Percentiles rank a stretch among this genome's conserved stretches.
These are phyloP conservation scores for Aphanomyces stellatus DNA, from an alignment of 352 stramenopile species.

Conservation along the genomic window DNA sequence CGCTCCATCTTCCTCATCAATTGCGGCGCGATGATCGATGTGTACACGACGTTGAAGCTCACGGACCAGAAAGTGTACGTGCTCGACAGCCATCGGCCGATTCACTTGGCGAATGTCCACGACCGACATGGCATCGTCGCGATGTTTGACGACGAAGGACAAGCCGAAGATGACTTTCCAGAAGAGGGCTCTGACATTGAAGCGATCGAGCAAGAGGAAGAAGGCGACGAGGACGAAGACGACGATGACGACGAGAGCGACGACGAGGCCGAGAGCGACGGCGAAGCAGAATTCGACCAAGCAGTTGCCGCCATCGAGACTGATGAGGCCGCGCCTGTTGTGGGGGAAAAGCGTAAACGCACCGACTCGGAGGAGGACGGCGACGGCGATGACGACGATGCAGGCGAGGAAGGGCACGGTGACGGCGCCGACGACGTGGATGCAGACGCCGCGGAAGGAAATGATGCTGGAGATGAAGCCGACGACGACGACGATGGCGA, in stretches of 20 bases:
- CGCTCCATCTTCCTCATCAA: conserved; percentile 91
- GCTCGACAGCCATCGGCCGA: conserved; percentile 91
- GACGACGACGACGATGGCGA: conserved; percentile 24
- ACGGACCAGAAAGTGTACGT: conserved; percentile 85
- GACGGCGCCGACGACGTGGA: conserved; percentile 23
- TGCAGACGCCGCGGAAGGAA: conserved; percentile 22
- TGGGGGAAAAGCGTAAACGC: conserved; percentile 33
- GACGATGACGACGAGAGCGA: conserved; percentile 53
- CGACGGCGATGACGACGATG: conserved; percentile 23
- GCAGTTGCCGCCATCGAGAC: conserved; percentile 15
- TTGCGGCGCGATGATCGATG: conserved; percentile 90
- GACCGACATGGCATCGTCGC: conserved; percentile 66
- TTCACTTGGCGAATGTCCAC: conserved; percentile 97
- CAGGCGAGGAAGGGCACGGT: not conserved
- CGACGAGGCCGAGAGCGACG: conserved; percentile 34
- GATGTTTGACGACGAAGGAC: conserved; percentile 71
- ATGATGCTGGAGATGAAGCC: conserved; percentile 8
- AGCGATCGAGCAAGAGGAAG: conserved; percentile 46
- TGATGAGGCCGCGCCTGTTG: not conserved
- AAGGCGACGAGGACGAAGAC: conserved; percentile 50
- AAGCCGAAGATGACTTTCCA: conserved; percentile 62
- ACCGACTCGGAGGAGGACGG: conserved; percentile 32
- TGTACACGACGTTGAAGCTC: conserved; percentile 75
- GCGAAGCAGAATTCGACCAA: conserved; percentile 34
- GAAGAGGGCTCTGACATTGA: conserved; percentile 78